phyloP scores from a whole-genome alignment of 2,329 filamentous ascomycete species.

The Scedosporium minutisporum region DNA sequence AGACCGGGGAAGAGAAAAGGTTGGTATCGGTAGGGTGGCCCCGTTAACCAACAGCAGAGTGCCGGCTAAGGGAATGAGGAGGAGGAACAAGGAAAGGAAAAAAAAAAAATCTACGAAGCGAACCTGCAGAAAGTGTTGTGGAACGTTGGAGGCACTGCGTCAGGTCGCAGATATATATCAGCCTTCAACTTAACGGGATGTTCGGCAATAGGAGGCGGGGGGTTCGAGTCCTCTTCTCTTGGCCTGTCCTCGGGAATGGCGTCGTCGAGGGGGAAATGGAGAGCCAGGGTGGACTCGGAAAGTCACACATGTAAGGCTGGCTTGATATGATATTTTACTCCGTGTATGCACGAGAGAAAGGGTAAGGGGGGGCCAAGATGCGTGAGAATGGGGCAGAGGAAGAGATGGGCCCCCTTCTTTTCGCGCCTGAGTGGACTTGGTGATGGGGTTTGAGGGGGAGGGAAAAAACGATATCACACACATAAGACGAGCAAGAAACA shows the following conservation, averaged over 20 bases:
- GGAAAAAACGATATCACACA: neutral
- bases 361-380: neutral
- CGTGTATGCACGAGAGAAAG: neutral
- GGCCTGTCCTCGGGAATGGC: neutral
- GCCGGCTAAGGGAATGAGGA: neutral
- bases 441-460: neutral
- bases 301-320: neutral
- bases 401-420: neutral
- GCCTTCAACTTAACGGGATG: neutral
- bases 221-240: neutral
- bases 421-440: neutral
- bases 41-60: neutral
- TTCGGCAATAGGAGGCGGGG: neutral
- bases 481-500: neutral
- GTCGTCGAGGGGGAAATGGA: neutral
- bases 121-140: neutral
- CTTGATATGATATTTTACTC: neutral
- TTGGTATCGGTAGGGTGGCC: neutral
- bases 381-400: neutral
- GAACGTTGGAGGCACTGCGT: neutral
- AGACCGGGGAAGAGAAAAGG: neutral
- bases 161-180: slow-evolving; percentile 1
- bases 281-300: neutral
- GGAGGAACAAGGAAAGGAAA: neutral
- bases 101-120: neutral